These are phyloP conservation scores for Asterochloris sp. DNA, from an alignment of 139 green algal species.

Conservation along the genomic window DNA sequence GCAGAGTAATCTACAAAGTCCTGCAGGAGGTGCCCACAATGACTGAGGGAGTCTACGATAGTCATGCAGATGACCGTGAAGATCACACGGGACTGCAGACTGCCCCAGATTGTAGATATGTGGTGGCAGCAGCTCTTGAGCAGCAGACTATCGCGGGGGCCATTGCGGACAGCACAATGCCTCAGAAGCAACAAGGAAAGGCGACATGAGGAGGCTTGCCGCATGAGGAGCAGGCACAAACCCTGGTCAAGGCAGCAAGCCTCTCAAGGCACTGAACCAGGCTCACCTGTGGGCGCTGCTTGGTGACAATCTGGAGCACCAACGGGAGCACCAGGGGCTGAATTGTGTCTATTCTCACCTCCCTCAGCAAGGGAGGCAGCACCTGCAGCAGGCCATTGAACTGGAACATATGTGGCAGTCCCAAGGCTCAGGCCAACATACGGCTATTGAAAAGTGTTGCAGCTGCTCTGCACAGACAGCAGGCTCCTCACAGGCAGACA, in stretches of 20 bases:
- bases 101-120: background rate
- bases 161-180: background rate
- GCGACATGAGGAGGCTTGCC: background rate
- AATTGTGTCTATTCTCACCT: slow-evolving; percentile 48
- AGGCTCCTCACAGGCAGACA: background rate
- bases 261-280: background rate
- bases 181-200: background rate
- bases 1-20: slow-evolving; percentile 46
- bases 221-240: background rate
- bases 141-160: background rate
- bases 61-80: background rate
- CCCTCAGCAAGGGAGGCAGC: slow-evolving; percentile 41
- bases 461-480: background rate
- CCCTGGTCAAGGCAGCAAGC: too few species aligned
- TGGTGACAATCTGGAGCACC: slow-evolving; percentile 52
- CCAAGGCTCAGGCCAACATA: too few species aligned
- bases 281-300: slow-evolving; percentile 21
- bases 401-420: too few species aligned
- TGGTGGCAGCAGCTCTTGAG: background rate
- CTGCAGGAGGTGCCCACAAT: background rate
- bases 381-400: slow-evolving; percentile 3
- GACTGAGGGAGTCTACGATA: background rate
- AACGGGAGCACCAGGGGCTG: slow-evolving; percentile 56
- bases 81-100: background rate
- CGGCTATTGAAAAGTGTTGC: too few species aligned